Evolutionary conservation across 139 green algal species (phyloP), one percentile per base, ranked within the genome.

Genomic region (Volvox africanus): DNA sequence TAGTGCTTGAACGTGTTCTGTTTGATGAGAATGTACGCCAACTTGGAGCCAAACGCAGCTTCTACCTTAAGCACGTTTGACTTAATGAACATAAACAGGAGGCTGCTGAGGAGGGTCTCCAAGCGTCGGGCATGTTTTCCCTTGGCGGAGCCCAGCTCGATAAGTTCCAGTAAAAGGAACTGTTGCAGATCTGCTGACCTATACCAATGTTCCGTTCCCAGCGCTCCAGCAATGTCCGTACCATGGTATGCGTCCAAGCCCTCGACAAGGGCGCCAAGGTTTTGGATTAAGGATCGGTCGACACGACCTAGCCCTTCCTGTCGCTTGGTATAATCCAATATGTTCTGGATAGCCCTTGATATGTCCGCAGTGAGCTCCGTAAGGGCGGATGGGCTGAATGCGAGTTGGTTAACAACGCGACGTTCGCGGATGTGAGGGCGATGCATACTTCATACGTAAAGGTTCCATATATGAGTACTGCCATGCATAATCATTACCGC

Each of bases 61-160:
- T 30, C 80, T 11, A 44, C 16, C 17, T 86, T 86, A 11, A 86
- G n/a, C 0, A 55, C 80, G 6, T 44, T 73, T 16, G 50, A n/a
- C 80, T 86, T 86, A n/a, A 86, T 86, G 50, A 86, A 86, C 24
- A 86, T 16, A 26, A 71, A 86, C 12, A 86, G 28, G 44, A n/a
- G 13, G 44, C 50, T n/a, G 26, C 80, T 18, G 9, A 86, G 50
- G 1, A 86, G 14, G 1, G 50, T 37, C 28, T 86, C 80, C 2
- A 71, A 12, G 65, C 21, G 65, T 30, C 65, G 18, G 18, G 50
- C 32, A 19, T 61, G 76, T 30, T 79, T 18, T 16, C 71, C 71
- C 9, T 36, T 2, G 22, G 28, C 33, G 50, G 76, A 28, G 5
- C 32, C 76, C 44, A 55, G 44, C 44, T 55, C 9, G 44, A 55